Evolutionary conservation across 2,329 filamentous ascomycete species (phyloP), one percentile per base, ranked within the genome.

Genomic region (Aspergillus jensenii): DNA sequence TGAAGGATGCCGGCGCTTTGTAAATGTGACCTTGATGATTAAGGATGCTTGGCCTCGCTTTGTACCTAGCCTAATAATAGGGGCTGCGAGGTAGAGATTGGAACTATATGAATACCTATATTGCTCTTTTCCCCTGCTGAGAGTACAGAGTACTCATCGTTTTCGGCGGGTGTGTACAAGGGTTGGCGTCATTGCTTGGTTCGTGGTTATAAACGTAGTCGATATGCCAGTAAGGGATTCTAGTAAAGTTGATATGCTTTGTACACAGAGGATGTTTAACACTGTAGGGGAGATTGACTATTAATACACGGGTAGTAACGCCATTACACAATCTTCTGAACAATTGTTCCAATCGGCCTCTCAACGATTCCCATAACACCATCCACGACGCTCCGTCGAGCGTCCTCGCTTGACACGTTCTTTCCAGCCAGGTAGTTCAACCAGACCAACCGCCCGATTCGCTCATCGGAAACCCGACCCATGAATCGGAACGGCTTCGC

Each of bases 351-450:
- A 15, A 96, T 85, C 0, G 95, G 95, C 63, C 93, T 79, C 75
- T 92, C 90, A 1, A 95, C 91, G 76, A 97, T 90, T 65, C 88
- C 88, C 81, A 98, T 88, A 60, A 96, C 84, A 0, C 95, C 95
- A 48, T 96, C 87, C 3, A 96, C 89, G 51, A 99, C 89, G 65
- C 84, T 96, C 75, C 86, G 82, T 65, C 93, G 84, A 15, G 92
- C 90, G 3, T 83, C 81, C 73, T 96, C 91, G 62, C 91, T 96
- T 31, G 92, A 92, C 9, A 97, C 92, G 67, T 87, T 91, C 72
- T 86, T 89, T 0, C 95, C 95, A 4, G 86, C 91, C 33, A 99
- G 79, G 75, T 96, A 99, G 65, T 93, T 89, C 71, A 97, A 77
- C 93, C 93, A 98, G 21, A 98, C 78, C 59, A 93, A 78, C 58